phyloP scores from a whole-genome alignment of 768 basidiomycete genomes.

The Lyophyllum decastes region DNA sequence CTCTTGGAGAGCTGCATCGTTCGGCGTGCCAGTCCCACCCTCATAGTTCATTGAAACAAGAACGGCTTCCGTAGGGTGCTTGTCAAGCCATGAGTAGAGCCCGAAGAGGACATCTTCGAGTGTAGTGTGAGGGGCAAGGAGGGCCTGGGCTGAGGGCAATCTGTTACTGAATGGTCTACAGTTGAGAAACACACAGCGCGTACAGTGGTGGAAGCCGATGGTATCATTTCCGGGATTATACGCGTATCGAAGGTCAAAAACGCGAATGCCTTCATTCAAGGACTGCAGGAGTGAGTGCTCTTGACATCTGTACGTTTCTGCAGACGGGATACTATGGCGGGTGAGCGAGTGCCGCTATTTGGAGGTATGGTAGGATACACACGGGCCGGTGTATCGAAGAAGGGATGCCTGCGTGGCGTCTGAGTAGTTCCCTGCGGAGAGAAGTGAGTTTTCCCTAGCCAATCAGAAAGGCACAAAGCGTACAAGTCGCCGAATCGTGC shows the following conservation, averaged over 20 bases:
- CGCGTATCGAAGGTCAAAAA: slow-evolving; percentile 48
- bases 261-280: slow-evolving; percentile 50
- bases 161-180: neutral
- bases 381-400: slow-evolving; percentile 45
- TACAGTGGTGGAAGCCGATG: slow-evolving; percentile 51
- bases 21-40: slow-evolving; percentile 42
- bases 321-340: slow-evolving; percentile 30
- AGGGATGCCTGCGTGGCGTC: slow-evolving; percentile 42
- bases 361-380: slow-evolving; percentile 14
- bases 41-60: slow-evolving; percentile 54
- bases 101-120: slow-evolving; percentile 54
- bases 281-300: slow-evolving; percentile 46
- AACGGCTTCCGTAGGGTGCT: slow-evolving; percentile 52
- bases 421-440: slow-evolving; percentile 42
- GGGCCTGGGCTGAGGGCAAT: slow-evolving; percentile 32
- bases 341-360: neutral
- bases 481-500: slow-evolving; percentile 51
- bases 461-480: neutral
- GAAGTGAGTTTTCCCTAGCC: neutral
- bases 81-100: slow-evolving; percentile 51
- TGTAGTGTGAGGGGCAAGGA: slow-evolving; percentile 45
- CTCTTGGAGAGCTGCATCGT: slow-evolving; percentile 42
- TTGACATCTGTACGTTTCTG: slow-evolving; percentile 42
- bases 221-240: slow-evolving; percentile 54
- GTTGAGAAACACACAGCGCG: neutral